These are phyloP conservation scores for Nicotiana benthamiana DNA, from an alignment of 257 asterid species.

Conservation along the genomic window DNA sequence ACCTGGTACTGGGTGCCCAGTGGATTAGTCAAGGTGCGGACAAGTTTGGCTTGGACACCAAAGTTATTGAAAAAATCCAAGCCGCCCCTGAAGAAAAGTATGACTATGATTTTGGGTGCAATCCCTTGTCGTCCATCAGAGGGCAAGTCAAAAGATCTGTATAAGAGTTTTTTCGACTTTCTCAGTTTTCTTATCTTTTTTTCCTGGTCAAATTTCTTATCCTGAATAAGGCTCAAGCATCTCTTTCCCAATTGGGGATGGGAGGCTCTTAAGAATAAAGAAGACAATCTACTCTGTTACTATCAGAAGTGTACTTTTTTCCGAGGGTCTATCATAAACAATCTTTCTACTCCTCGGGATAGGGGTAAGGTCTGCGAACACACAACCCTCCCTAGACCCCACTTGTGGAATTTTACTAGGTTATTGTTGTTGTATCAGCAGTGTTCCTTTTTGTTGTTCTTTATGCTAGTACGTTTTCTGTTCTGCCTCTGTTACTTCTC, in stretches of 20 bases:
- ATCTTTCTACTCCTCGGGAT: no score
- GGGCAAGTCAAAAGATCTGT: neutral
- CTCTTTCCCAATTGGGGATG: neutral
- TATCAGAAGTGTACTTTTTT: neutral
- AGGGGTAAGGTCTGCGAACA: no score
- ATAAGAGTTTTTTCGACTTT: neutral
- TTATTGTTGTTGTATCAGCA: neutral
- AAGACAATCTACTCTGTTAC: neutral
- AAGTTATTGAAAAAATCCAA: neutral
- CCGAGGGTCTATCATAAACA: no score
- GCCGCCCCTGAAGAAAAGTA: neutral
- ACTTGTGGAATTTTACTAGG: no score
- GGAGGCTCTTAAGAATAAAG: neutral
- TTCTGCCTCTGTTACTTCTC: neutral
- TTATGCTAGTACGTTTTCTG: neutral
- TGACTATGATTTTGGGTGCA: neutral
- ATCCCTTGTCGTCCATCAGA: neutral
- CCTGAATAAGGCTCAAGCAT: neutral
- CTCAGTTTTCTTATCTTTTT: neutral
- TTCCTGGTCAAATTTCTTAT: neutral
- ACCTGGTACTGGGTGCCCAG: neutral
- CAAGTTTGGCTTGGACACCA: neutral
- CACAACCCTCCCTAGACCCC: no score
- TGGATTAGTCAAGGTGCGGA: neutral
- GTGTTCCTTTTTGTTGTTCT: neutral